Base-by-base conservation (phyloP, 768 basidiomycete species). In the Wakefieldia striispora region DNA sequence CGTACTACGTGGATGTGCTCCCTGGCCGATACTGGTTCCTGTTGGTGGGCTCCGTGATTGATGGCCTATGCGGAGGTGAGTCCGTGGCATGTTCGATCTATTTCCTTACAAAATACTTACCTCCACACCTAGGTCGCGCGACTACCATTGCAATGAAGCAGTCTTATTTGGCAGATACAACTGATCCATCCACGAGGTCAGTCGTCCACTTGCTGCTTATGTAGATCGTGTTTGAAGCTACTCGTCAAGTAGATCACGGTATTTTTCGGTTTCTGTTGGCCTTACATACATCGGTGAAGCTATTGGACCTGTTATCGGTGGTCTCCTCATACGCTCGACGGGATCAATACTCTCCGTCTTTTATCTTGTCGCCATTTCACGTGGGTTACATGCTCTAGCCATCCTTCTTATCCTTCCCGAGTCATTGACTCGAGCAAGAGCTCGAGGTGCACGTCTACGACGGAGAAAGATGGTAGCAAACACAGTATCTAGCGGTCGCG, bases 1-100 rank as follows among this genome's bases (percentile, higher is more conserved):
- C 81, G n/a, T 71, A 69, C 24, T 85, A 76, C 60, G 78, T 80
- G 35, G 70, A 80, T 45, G 57, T 67, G 7, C 70, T 91, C 4
- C 92, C 91, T 2, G 89, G 88, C 2, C 86, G 88, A 6, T 94
- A 93, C 64, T 86, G 88, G 78, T 85, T 90, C 61, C 70, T 91
- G 20, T 52, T 91, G 11, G 49, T 87, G 19, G 83, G 84, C 2
- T 80, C 84, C 13, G 49, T 81, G 7, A 53, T 88, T 1, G 86
- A 90, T 53, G 91, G 92, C 10, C 51, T 75, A n/a, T 66, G 89
- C 13, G 93, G 92, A 46, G 86, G 92, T 83, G 53, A 60, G 76
- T 66, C 6, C 16, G 58, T 53, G 33, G 12, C 33, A n/a, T 7
- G 31, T 49, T 24, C 19, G 10, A 43, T 14, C 26, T 11, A 16